Conservation (phyloP, 1,139 yeast species). For the Sugiyamaella castrensis region DNA sequence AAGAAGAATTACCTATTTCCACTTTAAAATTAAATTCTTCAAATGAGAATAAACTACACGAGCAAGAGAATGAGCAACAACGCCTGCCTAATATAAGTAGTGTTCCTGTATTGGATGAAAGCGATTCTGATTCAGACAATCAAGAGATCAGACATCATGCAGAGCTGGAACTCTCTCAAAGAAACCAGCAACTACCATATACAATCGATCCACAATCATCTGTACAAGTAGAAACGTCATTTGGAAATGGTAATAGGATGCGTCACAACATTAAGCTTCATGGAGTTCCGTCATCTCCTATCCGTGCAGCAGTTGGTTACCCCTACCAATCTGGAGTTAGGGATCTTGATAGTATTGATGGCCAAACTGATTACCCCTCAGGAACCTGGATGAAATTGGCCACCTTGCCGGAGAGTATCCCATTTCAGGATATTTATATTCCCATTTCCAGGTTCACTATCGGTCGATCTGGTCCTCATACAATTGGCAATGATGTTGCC, state of each 20-base stretch:
- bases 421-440: constrained; percentile 51
- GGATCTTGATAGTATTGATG: constrained; percentile 27
- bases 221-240: constrained; percentile 9
- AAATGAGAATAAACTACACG: not conserved
- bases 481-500: constrained; percentile 44
- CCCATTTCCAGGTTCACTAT: constrained; percentile 29
- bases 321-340: constrained; percentile 20
- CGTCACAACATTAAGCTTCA: not conserved
- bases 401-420: constrained; percentile 43
- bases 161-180: constrained; percentile 24
- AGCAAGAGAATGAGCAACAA: not conserved
- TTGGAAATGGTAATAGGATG: constrained; percentile 2
- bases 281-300: constrained; percentile 8
- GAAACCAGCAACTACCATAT: constrained; percentile 2
- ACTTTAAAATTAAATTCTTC: constrained; percentile 7
- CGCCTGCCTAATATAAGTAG: not conserved
- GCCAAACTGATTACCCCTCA: constrained; percentile 34
- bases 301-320: not conserved
- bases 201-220: constrained; percentile 5
- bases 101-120: constrained; percentile 9
- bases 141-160: constrained; percentile 26
- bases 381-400: constrained; percentile 52
- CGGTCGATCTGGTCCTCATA: constrained; percentile 31
- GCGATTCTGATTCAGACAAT: constrained; percentile 22
- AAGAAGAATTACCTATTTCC: constrained; percentile 8